Percentiles rank a stretch among this genome's conserved stretches.
phyloP scores from a whole-genome alignment of 2,329 filamentous ascomycete genomes.

The Fusarium sp. region DNA sequence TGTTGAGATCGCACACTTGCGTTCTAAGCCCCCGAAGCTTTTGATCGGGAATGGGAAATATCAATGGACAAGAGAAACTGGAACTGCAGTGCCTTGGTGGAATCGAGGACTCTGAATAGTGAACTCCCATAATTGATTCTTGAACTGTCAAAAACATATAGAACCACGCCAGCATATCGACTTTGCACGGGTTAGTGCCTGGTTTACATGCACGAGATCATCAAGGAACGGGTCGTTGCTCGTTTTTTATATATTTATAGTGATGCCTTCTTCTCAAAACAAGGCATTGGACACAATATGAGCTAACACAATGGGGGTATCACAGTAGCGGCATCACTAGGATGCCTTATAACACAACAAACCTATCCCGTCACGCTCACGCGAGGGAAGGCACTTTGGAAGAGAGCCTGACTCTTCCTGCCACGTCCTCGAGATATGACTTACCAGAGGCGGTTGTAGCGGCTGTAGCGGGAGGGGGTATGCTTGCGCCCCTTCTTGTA shows the following conservation, averaged over 20 bases:
- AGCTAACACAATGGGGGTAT: not conserved
- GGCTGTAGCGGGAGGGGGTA: too few relatives aligned
- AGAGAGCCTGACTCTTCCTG: not conserved
- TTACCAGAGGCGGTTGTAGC: not conserved
- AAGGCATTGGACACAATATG: not conserved
- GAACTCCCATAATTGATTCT: not conserved
- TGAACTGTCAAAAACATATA: not conserved
- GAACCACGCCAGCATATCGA: not conserved
- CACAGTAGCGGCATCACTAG: not conserved
- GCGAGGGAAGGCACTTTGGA: not conserved
- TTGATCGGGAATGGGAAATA: too few relatives aligned
- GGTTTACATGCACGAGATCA: not conserved
- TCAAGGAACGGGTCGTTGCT: not conserved
- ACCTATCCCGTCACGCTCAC: not conserved
- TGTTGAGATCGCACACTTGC: too few relatives aligned
- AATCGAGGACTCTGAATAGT: not conserved
- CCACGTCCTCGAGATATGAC: not conserved
- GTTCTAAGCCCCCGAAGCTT: too few relatives aligned
- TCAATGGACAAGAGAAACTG: too few relatives aligned
- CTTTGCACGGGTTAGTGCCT: not conserved
- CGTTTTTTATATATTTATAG: not conserved
- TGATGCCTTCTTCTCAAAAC: not conserved
- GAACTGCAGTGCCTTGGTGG: too few relatives aligned
- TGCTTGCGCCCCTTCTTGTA: slow-evolving; percentile 21
- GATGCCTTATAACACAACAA: not conserved